These are phyloP conservation scores for Quercus robur DNA, from an alignment of 306 rosid genomes.

Conservation along the genomic window DNA sequence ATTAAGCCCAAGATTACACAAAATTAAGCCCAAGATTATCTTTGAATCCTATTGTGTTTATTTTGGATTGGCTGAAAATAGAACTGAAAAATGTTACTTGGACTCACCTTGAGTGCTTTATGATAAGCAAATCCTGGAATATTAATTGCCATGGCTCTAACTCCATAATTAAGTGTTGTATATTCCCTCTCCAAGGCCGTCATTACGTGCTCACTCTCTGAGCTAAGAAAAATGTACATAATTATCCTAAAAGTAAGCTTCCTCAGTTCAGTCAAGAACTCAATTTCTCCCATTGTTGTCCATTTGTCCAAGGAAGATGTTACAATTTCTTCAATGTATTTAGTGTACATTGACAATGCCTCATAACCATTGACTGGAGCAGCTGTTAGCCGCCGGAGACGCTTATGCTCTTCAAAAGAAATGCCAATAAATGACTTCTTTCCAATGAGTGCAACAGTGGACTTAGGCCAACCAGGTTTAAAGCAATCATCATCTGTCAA, in stretches of 20 bases:
- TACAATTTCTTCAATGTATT: constrained; percentile 57
- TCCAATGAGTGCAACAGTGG: constrained; percentile 73
- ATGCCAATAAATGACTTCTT: constrained; percentile 68
- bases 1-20: no score
- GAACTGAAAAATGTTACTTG: not conserved
- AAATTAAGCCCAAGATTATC: no score
- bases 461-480: constrained; percentile 72
- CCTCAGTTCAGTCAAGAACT: constrained; percentile 62
- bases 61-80: not conserved
- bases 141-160: constrained; percentile 82
- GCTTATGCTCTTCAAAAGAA: constrained; percentile 70
- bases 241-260: constrained; percentile 78
- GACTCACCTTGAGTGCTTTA: constrained; percentile 67
- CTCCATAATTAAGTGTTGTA: constrained; percentile 67
- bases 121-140: constrained; percentile 89
- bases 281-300: constrained; percentile 60
- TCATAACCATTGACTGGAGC: constrained; percentile 84
- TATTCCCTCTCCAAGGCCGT: constrained; percentile 77
- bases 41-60: not conserved
- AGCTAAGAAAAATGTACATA: constrained; percentile 78
- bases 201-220: constrained; percentile 62
- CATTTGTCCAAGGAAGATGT: constrained; percentile 62
- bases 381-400: constrained; percentile 73
- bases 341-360: constrained; percentile 57
- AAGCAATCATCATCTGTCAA: constrained; percentile 76